These are phyloP conservation scores for Hypoxylon sp. DNA, from an alignment of 2,329 filamentous ascomycete genomes.

Conservation along the genomic window DNA sequence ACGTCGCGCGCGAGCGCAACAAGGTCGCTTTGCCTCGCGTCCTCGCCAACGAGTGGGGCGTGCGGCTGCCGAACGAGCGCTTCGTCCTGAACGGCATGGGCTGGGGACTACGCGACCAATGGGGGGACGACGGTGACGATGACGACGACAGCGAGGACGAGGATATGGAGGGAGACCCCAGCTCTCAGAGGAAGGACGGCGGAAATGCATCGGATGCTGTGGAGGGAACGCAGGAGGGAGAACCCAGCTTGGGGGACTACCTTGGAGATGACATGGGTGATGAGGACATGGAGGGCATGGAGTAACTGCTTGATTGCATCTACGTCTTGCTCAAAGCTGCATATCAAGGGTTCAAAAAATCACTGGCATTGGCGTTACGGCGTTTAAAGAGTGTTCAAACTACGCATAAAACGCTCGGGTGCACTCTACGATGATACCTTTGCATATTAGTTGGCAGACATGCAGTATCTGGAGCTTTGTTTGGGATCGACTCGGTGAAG, in stretches of 20 bases:
- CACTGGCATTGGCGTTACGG: slow-evolving; percentile 4
- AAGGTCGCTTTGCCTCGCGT: slow-evolving; percentile 73
- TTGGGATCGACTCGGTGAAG: not conserved
- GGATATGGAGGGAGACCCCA: slow-evolving; percentile 62
- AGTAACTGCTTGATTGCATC: slow-evolving; percentile 28
- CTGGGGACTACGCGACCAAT: slow-evolving; percentile 73
- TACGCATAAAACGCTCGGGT: not conserved
- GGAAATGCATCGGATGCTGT: slow-evolving; percentile 55
- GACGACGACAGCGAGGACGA: slow-evolving; percentile 56
- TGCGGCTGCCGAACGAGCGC: slow-evolving; percentile 74
- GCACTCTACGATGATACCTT: slow-evolving; percentile 4
- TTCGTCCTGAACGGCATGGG: slow-evolving; percentile 75
- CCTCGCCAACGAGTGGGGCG: slow-evolving; percentile 74
- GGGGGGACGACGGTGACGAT: slow-evolving; percentile 61
- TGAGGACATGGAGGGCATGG: slow-evolving; percentile 65
- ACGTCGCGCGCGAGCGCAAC: slow-evolving; percentile 79
- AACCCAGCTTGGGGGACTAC: slow-evolving; percentile 66
- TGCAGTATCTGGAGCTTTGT: not conserved
- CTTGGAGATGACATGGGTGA: slow-evolving; percentile 65
- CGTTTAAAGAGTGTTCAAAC: slow-evolving; percentile 1
- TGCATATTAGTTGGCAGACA: not conserved
- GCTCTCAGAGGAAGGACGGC: slow-evolving; percentile 37
- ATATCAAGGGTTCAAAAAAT: not conserved
- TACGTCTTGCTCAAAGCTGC: not conserved
- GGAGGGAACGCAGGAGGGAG: slow-evolving; percentile 59